Conservation (phyloP, 345 rosid genomes). For the Aegle marmelos region DNA sequence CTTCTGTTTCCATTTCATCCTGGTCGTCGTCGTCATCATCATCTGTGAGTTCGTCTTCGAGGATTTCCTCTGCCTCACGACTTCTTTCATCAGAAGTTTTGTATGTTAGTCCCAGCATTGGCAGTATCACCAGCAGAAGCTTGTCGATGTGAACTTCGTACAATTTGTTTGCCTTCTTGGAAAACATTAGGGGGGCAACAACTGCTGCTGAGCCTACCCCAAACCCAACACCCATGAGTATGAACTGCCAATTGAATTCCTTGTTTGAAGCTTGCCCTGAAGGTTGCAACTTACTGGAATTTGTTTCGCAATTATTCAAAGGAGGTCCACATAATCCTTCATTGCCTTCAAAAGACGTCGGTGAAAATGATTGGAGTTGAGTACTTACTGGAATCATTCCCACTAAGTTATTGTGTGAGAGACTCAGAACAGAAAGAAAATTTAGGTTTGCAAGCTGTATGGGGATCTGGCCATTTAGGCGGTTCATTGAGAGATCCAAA, state of each 20-base stretch:
- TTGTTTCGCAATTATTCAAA: neutral
- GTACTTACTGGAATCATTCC: slow-evolving; percentile 22
- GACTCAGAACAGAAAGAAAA: slow-evolving; percentile 30
- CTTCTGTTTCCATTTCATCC: slow-evolving; percentile 5
- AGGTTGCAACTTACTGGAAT: neutral
- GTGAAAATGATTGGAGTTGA: slow-evolving; percentile 29
- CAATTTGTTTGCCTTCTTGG: slow-evolving; percentile 29
- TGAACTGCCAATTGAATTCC: slow-evolving; percentile 42
- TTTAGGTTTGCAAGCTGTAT: slow-evolving; percentile 1
- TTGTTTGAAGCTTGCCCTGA: neutral
- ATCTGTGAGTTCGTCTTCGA: slow-evolving; percentile 15
- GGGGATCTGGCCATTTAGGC: slow-evolving; percentile 30
- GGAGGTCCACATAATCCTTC: neutral
- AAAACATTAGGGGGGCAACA: slow-evolving; percentile 37
- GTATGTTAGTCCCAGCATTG: slow-evolving; percentile 42
- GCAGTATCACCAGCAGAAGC: slow-evolving; percentile 38
- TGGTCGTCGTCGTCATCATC: slow-evolving; percentile 12
- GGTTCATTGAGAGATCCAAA: slow-evolving; percentile 32
- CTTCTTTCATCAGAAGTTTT: slow-evolving; percentile 25
- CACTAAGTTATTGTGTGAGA: slow-evolving; percentile 28
- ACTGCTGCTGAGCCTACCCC: slow-evolving; percentile 49
- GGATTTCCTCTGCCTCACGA: slow-evolving; percentile 25
- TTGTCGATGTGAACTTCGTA: slow-evolving; percentile 34
- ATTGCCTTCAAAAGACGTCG: slow-evolving; percentile 20
- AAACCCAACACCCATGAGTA: slow-evolving; percentile 44